These are phyloP conservation scores for Eucalyptus cloeziana DNA, from an alignment of 345 rosid species.

Conservation along the genomic window DNA sequence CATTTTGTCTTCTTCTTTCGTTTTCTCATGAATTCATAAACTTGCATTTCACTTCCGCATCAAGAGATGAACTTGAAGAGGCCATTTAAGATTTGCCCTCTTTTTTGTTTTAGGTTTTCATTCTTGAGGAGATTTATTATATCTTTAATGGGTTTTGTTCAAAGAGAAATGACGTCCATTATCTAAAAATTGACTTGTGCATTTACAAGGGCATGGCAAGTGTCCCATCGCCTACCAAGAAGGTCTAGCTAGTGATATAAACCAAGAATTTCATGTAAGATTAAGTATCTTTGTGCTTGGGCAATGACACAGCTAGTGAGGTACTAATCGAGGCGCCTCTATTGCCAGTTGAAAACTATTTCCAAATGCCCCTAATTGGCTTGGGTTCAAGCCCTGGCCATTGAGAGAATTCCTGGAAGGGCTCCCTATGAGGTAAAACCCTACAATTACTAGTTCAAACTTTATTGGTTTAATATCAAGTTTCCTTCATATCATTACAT, in stretches of 20 bases:
- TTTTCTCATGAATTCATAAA: not conserved
- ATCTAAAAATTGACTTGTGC: not conserved
- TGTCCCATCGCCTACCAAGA: not conserved
- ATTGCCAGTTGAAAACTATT: not conserved
- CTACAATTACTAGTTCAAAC: not conserved
- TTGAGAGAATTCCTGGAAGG: not conserved
- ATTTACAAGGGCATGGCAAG: not conserved
- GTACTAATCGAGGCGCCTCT: not conserved
- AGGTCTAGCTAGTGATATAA: not conserved
- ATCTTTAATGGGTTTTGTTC: not conserved
- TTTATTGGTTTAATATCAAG: too few relatives aligned
- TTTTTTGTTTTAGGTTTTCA: not conserved
- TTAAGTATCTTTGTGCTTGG: not conserved
- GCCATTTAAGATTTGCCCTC: not conserved
- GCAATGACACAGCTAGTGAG: not conserved
- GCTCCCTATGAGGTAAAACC: not conserved
- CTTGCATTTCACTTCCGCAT: not conserved
- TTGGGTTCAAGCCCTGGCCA: not conserved
- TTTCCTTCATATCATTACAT: not conserved
- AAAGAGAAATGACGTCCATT: not conserved
- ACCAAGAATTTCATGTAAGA: not conserved
- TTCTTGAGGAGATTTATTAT: too few relatives aligned
- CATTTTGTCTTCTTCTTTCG: not conserved
- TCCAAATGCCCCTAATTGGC: not conserved
- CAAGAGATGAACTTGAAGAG: not conserved